A percentile compares a stretch with the other conserved stretches of the same genome.
Evolutionary conservation across 176 grass and related monocot genomes (phyloP).

Genomic region (Areca catechu): DNA sequence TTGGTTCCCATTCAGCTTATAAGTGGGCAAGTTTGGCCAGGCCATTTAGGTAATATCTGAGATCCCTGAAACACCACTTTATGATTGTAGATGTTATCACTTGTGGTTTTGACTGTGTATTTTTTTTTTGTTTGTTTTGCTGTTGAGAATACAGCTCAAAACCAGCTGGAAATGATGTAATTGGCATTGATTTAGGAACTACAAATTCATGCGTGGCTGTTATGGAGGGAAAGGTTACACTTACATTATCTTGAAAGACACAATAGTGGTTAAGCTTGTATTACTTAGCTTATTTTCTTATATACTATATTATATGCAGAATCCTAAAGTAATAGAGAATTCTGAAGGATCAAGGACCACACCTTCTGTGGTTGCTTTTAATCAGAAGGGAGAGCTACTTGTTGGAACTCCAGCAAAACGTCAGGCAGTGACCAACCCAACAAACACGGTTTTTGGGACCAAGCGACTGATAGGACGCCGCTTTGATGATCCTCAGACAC

Average conservation of each 20-base stretch:
- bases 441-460: conserved; percentile 32
- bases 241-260: not conserved
- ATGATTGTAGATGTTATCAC: not conserved
- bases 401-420: conserved; percentile 41
- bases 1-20: conserved; percentile 4
- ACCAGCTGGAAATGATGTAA: conserved; percentile 30
- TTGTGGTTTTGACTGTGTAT: not conserved
- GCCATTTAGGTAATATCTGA: conserved; percentile 16
- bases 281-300: conserved; percentile 1
- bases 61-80: not conserved
- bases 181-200: conserved; percentile 44
- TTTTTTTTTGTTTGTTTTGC: not conserved
- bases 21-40: conserved; percentile 27
- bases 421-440: conserved; percentile 33
- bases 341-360: conserved; percentile 32
- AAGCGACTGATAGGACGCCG: conserved; percentile 34
- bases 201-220: conserved; percentile 36
- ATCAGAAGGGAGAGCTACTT: conserved; percentile 30
- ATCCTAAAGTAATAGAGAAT: conserved; percentile 37
- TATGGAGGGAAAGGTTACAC: conserved; percentile 38
- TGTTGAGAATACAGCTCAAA: conserved; percentile 9
- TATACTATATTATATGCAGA: conserved; percentile 8
- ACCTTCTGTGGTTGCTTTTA: conserved; percentile 37
- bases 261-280: not conserved
- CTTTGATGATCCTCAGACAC: conserved; percentile 25